Conservation (phyloP, 202 grass and related monocot species). For the Zoysia matrella region DNA sequence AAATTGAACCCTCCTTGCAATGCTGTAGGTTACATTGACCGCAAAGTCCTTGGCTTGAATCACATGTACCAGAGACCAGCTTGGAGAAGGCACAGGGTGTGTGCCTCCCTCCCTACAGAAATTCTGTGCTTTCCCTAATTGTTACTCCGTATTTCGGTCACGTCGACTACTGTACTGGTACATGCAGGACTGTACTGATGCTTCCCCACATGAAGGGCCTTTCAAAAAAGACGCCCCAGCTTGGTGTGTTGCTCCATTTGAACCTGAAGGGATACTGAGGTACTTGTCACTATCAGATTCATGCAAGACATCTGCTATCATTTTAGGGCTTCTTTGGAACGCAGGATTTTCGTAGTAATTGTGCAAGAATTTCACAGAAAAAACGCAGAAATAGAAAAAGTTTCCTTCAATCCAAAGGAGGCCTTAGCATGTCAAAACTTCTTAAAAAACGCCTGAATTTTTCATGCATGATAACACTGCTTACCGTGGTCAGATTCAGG, state of each 20-base stretch:
- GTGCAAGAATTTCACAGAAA: too few species aligned
- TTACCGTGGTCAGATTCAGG: background rate
- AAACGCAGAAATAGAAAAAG: too few species aligned
- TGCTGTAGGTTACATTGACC: conserved; percentile 84
- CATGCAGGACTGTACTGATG: conserved; percentile 77
- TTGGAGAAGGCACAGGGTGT: conserved; percentile 83
- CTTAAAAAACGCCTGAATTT: background rate
- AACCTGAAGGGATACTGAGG: conserved; percentile 94
- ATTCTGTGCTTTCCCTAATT: background rate
- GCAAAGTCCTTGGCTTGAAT: conserved; percentile 79
- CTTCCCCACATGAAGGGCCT: conserved; percentile 75
- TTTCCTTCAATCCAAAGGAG: too few species aligned
- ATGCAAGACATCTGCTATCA: background rate
- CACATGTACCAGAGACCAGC: conserved; percentile 84
- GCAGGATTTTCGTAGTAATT: too few species aligned
- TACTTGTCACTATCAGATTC: conserved; percentile 21
- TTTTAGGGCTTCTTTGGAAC: too few species aligned
- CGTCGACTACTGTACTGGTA: background rate
- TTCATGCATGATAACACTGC: background rate
- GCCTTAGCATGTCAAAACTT: background rate
- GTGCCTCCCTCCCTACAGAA: conserved; percentile 19
- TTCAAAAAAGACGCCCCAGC: conserved; percentile 68
- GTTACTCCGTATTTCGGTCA: background rate
- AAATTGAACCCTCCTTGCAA: conserved; percentile 80
- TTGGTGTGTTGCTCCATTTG: conserved; percentile 89